Evolutionary conservation across 2,329 filamentous ascomycete species (phyloP), one percentile per base, ranked within the genome.

Genomic region (Aquanectria penicillioides): DNA sequence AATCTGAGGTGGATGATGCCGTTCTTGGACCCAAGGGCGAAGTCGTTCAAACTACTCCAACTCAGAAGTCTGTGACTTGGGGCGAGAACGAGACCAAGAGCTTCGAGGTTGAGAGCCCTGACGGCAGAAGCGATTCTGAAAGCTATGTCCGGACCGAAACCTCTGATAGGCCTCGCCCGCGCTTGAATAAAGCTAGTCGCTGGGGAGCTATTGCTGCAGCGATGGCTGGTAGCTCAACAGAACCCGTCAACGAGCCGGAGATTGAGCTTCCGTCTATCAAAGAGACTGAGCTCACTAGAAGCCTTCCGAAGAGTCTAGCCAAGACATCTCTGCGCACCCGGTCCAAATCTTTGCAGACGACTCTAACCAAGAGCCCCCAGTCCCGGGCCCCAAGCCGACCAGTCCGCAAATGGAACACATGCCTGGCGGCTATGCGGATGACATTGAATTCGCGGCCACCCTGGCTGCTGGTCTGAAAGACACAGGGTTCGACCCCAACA

Each of bases 401-500:
- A 80, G 77, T 60, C 78, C 81, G n/a, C 76, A 77, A 47, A 66
- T 70, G 17, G 70, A 80, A 37, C 81, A 85, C 55, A 85, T 89
- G 73, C 88, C 89, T 20, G 89, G 89, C 17, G 77, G 83, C 9
- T 93, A 90, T 68, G 84, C 78, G 2, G 84, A 89, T 55, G 90
- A 92, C 65, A 76, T 89, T 8, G 87, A 87, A 48, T 92, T 93
- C 64, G 86, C 88, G 7, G 90, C 89, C 23, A 86, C 85, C 3
- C 75, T 92, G 41, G 89, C 89, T 56, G 90, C 89, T 43, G 89
- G 87, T 2, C 79, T 91, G 44, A 78, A 88, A 69, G 83, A 87
- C n/a, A 85, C 87, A 40, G 90, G 90, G 0, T 92, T 93, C 62
- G 84, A 91, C 67, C 86, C 88, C 5, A 83, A 89, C 34, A 86